Base-by-base conservation (phyloP, 495 filamentous ascomycete genomes). In the Penicillium alfredii region DNA sequence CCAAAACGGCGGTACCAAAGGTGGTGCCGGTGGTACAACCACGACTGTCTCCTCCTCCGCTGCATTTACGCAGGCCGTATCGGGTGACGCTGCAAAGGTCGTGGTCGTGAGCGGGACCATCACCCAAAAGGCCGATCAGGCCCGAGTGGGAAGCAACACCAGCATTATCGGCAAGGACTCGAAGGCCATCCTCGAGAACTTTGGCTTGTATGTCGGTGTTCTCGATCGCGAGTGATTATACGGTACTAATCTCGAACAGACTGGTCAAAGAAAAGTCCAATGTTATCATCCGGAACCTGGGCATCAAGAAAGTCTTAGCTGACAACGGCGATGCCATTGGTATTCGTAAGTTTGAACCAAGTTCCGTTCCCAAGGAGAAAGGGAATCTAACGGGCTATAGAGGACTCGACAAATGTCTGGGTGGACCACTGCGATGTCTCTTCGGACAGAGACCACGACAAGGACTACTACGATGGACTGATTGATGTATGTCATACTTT, bases 391-490 rank as follows among this genome's bases (percentile, higher is more conserved):
- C 27, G 0, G 1, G 1, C 6, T 11, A 11, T 28, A 63, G 53
- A 71, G 51, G 44, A 64, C 44, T 34, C 57, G n/a, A 76, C 58
- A 42, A 81, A 83, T 37, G 66, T 84, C 24, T 83, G 80, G 79
- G 63, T 84, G 20, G 80, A 86, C 56, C 80, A 84, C 55, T 70
- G 68, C 57, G 80, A 86, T 47, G 65, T 86, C 8, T 73, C 71
- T 17, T 76, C 72, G 19, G 68, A 78, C 49, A 52, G 57, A 16
- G 61, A 63, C 45, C 62, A 66, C 43, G 69, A 67, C 61, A 82
- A 80, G 45, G 79, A 84, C 58, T 78, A 76, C 51, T 82, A 82
- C 52, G 81, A 83, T 44, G 81, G 81, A 0, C 65, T 84, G 0
- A 53, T 82, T 21, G 80, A 84, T 49, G 58, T 81, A 38, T 68